Conservation (phyloP, 495 filamentous ascomycete species). For the Aspergillus saccharolyticus region DNA sequence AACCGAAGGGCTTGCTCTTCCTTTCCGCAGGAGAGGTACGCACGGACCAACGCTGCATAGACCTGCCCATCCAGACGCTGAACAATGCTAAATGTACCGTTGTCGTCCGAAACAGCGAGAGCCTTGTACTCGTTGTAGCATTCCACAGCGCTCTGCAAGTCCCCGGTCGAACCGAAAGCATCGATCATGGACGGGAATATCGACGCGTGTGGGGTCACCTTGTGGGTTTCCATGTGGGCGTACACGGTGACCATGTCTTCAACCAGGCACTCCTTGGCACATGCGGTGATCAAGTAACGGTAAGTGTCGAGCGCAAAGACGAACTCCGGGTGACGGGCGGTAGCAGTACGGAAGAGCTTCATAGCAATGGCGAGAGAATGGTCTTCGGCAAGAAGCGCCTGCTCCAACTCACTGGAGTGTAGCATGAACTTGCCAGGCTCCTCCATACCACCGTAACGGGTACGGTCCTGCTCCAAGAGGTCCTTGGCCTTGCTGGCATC, state of each 20-base stretch:
- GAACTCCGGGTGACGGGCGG: conserved; percentile 43
- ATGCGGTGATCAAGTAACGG: conserved; percentile 74
- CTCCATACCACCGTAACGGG: conserved; percentile 79
- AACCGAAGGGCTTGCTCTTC: conserved; percentile 75
- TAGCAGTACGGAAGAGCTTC: conserved; percentile 74
- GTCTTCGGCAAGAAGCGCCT: conserved; percentile 76
- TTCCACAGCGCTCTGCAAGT: conserved; percentile 85
- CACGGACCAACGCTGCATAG: conserved; percentile 82
- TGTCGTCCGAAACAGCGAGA: conserved; percentile 74
- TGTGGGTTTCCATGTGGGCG: conserved; percentile 78
- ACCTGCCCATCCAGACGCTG: conserved; percentile 75
- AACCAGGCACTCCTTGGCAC: conserved; percentile 69
- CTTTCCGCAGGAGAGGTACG: conserved; percentile 76
- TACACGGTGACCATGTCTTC: conserved; percentile 87
- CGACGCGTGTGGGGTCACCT: conserved; percentile 64
- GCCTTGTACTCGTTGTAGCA: conserved; percentile 91
- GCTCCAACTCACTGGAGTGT: conserved; percentile 76
- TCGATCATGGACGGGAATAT: conserved; percentile 91
- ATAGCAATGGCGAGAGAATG: conserved; percentile 78
- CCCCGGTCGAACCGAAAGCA: conserved; percentile 74
- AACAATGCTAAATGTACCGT: conserved; percentile 62
- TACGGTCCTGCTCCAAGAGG: conserved; percentile 65
- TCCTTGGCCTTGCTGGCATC: conserved; percentile 66
- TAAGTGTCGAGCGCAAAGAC: conserved; percentile 72
- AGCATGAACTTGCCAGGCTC: conserved; percentile 87